Evolutionary conservation across 805 yeast genomes (phyloP), one percentile per base, ranked within the genome.

Genomic region (Komagataella phaffii): DNA sequence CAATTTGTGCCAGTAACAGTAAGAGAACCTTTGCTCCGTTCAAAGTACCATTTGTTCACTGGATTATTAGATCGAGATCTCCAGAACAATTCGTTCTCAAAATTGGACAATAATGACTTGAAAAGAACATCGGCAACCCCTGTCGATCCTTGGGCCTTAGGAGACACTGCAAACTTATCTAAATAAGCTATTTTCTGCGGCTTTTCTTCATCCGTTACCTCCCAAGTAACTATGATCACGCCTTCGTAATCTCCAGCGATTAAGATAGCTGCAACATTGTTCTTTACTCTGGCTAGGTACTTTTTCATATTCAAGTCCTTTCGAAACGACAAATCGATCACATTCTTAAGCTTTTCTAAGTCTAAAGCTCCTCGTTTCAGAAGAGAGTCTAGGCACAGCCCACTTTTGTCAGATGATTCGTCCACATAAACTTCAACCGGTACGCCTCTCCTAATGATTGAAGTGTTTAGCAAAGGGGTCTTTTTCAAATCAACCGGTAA

Each of bases 1-100:
- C 74, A 62, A 49, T 61, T 50, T 48, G 66, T 50, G 47, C 68
- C 68, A 2, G 64, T 62, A 17, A 83, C 61, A 50, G 74, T 72
- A 24, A 81, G 61, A 24, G 83, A 81, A 1, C 96, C 96, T 17
- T 74, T 69, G 45, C 96, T 83, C 55, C 99, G 73, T 61, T 93
- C 97, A 65, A 91, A 93, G 63, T 91, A 91, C 99, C 99, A 93
- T 61, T 89, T 89, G 69, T 93, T 93, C 6, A 93, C 96, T 0
- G 96, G 96, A 64, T 93, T 93, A 52, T 69, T 77, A 53, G 76
- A 76, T 48, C 96, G 71, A 1, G 98, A 91, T 59, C 99, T 77
- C 99, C 99, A 93, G 1, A 93, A 68, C 10, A 89, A 64, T 61
- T 88, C 93, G 14, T 74, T 67, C 0, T 88, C 85, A 61, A 82